Conservation (phyloP, 2,329 filamentous ascomycete genomes). For the Xylaria digitata region DNA sequence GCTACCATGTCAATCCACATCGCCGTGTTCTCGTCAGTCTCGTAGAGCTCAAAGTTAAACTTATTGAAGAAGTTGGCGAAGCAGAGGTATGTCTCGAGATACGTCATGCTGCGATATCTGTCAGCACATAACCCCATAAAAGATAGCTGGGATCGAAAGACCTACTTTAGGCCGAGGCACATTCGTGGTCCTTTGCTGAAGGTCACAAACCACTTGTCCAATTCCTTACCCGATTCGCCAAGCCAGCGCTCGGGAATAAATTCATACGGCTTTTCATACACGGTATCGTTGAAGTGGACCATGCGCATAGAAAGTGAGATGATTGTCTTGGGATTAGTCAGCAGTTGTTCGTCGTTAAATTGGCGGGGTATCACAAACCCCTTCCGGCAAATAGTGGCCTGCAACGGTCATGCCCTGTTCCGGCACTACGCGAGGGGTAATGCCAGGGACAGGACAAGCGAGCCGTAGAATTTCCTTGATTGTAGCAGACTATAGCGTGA, state of each 20-base stretch:
- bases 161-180: conserved; percentile 36
- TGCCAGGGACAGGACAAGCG: conserved; percentile 32
- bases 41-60: conserved; percentile 28
- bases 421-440: conserved; percentile 30
- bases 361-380: conserved; percentile 9
- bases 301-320: conserved; percentile 32
- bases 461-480: conserved; percentile 32
- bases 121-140: background rate
- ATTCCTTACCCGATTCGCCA: conserved; percentile 22
- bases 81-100: conserved; percentile 30
- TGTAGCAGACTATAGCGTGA: conserved; percentile 11
- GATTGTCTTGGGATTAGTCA: conserved; percentile 25
- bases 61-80: conserved; percentile 36
- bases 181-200: conserved; percentile 33
- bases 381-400: conserved; percentile 26
- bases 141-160: background rate
- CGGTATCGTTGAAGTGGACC: conserved; percentile 25
- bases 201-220: conserved; percentile 36
- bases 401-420: conserved; percentile 23
- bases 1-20: conserved; percentile 33
- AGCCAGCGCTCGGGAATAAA: conserved; percentile 38
- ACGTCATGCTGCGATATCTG: conserved; percentile 27
- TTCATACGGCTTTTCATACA: conserved; percentile 27
- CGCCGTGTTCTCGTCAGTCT: conserved; percentile 28
- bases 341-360: background rate